phyloP scores from a whole-genome alignment of 2,329 filamentous ascomycete genomes.

The Eurotiales sp. region DNA sequence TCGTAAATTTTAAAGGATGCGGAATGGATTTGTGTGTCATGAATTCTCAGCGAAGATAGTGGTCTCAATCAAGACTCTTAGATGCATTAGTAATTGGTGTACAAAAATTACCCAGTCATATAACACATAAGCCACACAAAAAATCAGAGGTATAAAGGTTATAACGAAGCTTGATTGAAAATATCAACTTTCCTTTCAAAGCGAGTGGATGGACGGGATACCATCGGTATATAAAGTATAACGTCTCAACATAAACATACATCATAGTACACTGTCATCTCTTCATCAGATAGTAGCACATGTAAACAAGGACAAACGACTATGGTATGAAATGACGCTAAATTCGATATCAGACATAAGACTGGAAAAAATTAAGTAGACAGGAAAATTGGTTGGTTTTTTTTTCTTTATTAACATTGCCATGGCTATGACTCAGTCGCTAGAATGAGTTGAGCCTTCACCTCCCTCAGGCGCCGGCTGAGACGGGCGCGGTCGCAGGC shows the following conservation, averaged over 20 bases:
- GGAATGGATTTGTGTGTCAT: no score
- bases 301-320: not conserved
- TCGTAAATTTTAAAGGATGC: no score
- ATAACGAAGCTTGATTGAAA: no score
- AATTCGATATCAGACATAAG: not conserved
- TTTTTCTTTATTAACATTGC: constrained; percentile 1
- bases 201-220: not conserved
- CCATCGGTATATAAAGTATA: not conserved
- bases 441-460: not conserved
- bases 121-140: no score
- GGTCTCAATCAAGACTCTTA: no score
- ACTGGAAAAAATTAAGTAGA: not conserved
- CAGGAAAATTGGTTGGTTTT: not conserved
- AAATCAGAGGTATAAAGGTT: no score
- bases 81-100: no score
- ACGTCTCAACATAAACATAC: not conserved
- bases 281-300: constrained; percentile 9
- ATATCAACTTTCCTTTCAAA: no score
- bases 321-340: not conserved
- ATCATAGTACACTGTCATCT: constrained; percentile 10
- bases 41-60: no score
- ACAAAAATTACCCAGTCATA: no score
- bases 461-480: not conserved
- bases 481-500: constrained; percentile 22
- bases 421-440: not conserved